Evolutionary conservation across 2,329 filamentous ascomycete genomes (phyloP).

Genomic region (Fusarium poae): DNA sequence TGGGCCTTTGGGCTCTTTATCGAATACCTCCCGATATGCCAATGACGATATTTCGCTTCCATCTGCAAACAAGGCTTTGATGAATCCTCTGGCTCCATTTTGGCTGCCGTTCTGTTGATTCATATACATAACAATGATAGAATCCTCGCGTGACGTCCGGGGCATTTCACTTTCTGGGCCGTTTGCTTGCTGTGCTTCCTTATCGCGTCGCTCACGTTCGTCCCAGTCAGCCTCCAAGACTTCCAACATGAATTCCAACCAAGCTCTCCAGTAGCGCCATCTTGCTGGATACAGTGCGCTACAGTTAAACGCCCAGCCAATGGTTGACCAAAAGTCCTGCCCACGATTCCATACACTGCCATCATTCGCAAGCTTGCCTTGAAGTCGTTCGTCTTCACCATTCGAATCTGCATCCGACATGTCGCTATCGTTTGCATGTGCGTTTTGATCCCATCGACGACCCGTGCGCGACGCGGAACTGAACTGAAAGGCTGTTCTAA

Average conservation of each 20-base stretch:
- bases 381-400: conserved; percentile 65
- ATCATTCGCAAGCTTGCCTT: conserved; percentile 70
- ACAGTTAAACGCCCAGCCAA: conserved; percentile 96
- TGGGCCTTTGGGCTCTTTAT: conserved; percentile 67
- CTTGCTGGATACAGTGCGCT: conserved; percentile 77
- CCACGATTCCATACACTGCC: conserved; percentile 80
- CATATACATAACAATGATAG: conserved; percentile 73
- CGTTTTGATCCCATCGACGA: conserved; percentile 53
- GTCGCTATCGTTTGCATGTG: conserved; percentile 59
- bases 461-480: conserved; percentile 51
- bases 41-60: conserved; percentile 66
- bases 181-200: conserved; percentile 47
- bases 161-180: conserved; percentile 44
- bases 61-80: conserved; percentile 77
- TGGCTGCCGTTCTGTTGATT: conserved; percentile 60
- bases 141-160: conserved; percentile 59
- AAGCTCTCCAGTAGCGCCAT: conserved; percentile 85
- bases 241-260: conserved; percentile 84
- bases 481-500: conserved; percentile 81
- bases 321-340: conserved; percentile 87
- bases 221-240: conserved; percentile 79
- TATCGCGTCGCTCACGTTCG: conserved; percentile 66
- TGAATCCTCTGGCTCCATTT: conserved; percentile 65
- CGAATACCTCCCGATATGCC: conserved; percentile 75
- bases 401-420: conserved; percentile 59